These are phyloP conservation scores for Globisporangium cederbergense DNA, from an alignment of 352 stramenopile species.

Conservation along the genomic window DNA sequence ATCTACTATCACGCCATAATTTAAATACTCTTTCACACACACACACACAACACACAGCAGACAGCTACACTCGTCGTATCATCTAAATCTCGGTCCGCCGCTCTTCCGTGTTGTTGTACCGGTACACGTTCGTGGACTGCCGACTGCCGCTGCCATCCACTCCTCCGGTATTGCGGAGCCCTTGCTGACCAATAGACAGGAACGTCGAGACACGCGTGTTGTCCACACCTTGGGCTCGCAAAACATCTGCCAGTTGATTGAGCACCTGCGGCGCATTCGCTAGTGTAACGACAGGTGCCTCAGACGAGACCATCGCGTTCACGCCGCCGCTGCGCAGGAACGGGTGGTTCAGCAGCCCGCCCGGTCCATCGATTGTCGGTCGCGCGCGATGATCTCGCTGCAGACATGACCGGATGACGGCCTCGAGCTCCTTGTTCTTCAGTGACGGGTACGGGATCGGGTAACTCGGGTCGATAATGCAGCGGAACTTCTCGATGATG, in stretches of 20 bases:
- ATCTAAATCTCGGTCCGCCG: constrained; percentile 61
- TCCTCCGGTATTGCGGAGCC: constrained; percentile 17
- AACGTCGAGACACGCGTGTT: constrained; percentile 47
- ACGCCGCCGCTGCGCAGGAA: constrained; percentile 55
- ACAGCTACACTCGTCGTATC: neutral
- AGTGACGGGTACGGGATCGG: constrained; percentile 87
- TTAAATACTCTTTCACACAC: constrained; percentile 11
- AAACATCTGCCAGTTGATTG: constrained; percentile 39
- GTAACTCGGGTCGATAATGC: constrained; percentile 92
- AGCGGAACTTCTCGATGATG: constrained; percentile 95
- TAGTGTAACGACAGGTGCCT: constrained; percentile 33
- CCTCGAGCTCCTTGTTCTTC: constrained; percentile 77
- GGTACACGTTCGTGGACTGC: constrained; percentile 24
- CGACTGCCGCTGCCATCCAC: constrained; percentile 10
- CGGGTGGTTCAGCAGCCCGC: constrained; percentile 78
- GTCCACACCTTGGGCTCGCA: constrained; percentile 46
- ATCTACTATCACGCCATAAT: neutral
- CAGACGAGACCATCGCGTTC: constrained; percentile 19
- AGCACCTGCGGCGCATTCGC: constrained; percentile 39
- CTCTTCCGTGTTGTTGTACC: constrained; percentile 60
- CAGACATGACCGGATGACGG: constrained; percentile 87
- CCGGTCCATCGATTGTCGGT: constrained; percentile 74
- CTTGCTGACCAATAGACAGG: constrained; percentile 42
- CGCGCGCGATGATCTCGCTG: constrained; percentile 75
- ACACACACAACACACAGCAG: neutral